Percentiles rank a stretch among this genome's conserved stretches.
These are phyloP conservation scores for Cryptococcus floricola DNA, from an alignment of 1,284 basidiomycete genomes.

Conservation along the genomic window DNA sequence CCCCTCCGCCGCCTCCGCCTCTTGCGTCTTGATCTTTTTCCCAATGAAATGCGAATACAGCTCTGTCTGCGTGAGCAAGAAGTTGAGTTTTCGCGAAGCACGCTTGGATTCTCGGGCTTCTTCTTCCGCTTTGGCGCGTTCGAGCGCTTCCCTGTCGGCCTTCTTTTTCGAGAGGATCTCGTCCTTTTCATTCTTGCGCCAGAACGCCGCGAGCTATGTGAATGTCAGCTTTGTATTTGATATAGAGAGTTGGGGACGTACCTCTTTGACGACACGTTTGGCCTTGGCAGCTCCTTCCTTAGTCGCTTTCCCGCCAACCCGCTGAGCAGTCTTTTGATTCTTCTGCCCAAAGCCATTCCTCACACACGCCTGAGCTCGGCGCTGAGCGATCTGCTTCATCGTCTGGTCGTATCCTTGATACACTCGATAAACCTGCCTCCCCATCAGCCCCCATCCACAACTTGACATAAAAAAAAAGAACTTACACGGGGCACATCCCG, in stretches of 20 bases:
- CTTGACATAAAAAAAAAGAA: background rate
- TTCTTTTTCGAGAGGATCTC: slow-evolving; percentile 89
- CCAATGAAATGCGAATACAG: slow-evolving; percentile 99
- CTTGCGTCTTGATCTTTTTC: slow-evolving; percentile 93
- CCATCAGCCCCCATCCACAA: background rate
- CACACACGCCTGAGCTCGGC: slow-evolving; percentile 33
- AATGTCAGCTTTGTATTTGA: background rate
- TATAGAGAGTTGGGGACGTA: slow-evolving; percentile 9
- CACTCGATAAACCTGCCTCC: slow-evolving; percentile 67
- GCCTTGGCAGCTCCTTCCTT: slow-evolving; percentile 83
- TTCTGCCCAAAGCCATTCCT: slow-evolving; percentile 73
- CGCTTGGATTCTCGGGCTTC: slow-evolving; percentile 93
- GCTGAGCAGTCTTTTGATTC: slow-evolving; percentile 74
- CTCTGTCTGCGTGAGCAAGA: slow-evolving; percentile 98
- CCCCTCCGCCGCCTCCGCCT: slow-evolving; percentile 63
- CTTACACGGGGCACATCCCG: slow-evolving; percentile 75
- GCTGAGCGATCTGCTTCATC: slow-evolving; percentile 54
- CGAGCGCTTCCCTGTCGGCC: slow-evolving; percentile 89
- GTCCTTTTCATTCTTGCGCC: slow-evolving; percentile 93
- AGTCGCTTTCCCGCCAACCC: slow-evolving; percentile 72
- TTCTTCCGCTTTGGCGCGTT: slow-evolving; percentile 87
- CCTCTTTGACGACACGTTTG: slow-evolving; percentile 45
- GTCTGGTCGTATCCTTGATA: slow-evolving; percentile 61
- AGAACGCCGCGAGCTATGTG: slow-evolving; percentile 82
- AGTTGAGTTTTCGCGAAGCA: slow-evolving; percentile 95